Base-by-base conservation (phyloP, 2,329 filamentous ascomycete genomes). In the Aureobasidium sp. region DNA sequence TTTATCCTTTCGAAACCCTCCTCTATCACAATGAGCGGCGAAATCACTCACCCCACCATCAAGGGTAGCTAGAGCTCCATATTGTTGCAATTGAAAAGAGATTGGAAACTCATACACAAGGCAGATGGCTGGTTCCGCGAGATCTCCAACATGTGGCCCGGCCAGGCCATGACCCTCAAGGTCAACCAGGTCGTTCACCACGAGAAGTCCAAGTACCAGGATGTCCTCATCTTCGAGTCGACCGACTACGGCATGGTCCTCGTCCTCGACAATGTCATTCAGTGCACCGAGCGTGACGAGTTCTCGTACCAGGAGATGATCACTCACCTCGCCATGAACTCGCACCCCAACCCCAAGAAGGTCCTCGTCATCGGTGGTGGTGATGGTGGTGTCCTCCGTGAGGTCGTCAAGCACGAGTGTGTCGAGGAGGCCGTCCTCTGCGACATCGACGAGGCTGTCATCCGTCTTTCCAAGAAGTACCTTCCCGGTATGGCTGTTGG, bases 251-350 rank as follows among this genome's bases (percentile, higher is more conserved):
- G 94, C 77, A 96, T 86, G 73, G 93, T 97, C 65, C 84, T 99
- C 63, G 93, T 99, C 66, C 86, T 99, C 69, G 94, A 99, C 84
- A 97, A 97, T 76, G 94, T 97, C 75, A 96, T 99, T 77, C 94
- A 99, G 81, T 91, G 87, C 85, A 97, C 94, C 69, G 94, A 99
- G 86, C 88, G 93, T 68, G 91, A 99, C 75, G 94, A 99, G 82
- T 99, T 97, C 83, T 91, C 92, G 76, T 86, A 83, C 66, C 94
- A 99, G 83, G 94, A 99, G 85, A 99, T 99, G 94, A 99, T 99
- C 79, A 92, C 93, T 70, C 91, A 99, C 80, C 84, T 99, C 69
- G 94, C 91, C 79, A 91, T 99, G 88, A 94, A 96, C 85, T 91
- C 93, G 59, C 94, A 99, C 85, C 94, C 94, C 69, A 87, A 96